These are phyloP conservation scores for Rhizophagus clarus DNA, from an alignment of 192 early-diverging fungal species.

Conservation along the genomic window DNA sequence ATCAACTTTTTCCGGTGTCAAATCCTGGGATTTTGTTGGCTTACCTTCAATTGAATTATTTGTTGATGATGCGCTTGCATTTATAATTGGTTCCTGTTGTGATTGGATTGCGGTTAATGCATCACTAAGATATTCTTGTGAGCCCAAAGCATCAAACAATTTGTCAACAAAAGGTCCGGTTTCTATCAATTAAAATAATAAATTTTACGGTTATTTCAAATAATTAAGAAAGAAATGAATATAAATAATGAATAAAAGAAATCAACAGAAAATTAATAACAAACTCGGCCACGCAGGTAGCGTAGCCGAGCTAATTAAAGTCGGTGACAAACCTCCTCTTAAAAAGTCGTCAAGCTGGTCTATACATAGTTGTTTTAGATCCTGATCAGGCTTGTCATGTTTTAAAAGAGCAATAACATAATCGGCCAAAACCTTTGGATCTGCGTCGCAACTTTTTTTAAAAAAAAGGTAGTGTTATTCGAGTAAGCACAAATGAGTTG, in stretches of 20 bases:
- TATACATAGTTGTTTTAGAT: constrained; percentile 57
- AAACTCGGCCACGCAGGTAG: not conserved
- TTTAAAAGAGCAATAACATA: constrained; percentile 80
- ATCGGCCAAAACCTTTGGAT: constrained; percentile 75
- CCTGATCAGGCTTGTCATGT: constrained; percentile 60
- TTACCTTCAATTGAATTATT: constrained; percentile 20
- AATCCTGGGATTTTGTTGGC: not conserved
- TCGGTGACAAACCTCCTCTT: constrained; percentile 56
- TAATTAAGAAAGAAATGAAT: constrained; percentile 28
- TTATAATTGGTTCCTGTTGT: constrained; percentile 4
- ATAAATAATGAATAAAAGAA: no score
- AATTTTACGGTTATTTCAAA: constrained; percentile 19
- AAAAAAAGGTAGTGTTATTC: not conserved
- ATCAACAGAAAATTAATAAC: no score
- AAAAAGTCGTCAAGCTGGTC: constrained; percentile 81
- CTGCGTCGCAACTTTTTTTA: constrained; percentile 57
- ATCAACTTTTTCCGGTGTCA: not conserved
- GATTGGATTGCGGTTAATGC: not conserved
- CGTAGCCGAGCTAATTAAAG: not conserved
- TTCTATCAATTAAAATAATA: constrained; percentile 46
- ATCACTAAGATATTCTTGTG: constrained; percentile 46
- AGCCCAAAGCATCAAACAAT: constrained; percentile 56
- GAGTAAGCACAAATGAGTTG: not conserved
- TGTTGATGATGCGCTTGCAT: not conserved
- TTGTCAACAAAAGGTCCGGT: constrained; percentile 64